phyloP scores from a whole-genome alignment of 2,329 filamentous ascomycete genomes.

The Xylaria hypoxylon region DNA sequence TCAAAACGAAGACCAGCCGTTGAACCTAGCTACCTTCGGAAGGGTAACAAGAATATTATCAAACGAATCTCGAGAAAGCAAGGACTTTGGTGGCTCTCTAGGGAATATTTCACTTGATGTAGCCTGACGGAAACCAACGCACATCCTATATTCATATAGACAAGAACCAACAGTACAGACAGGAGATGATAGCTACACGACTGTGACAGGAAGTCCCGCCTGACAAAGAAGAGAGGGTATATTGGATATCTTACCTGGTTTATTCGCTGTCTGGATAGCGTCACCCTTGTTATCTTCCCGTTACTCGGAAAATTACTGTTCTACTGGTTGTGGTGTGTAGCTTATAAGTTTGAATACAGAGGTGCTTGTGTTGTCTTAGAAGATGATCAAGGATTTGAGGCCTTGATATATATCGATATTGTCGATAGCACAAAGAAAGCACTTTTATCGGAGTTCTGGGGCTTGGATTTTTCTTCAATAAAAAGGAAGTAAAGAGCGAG shows the following conservation, averaged over 20 bases:
- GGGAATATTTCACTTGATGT: not conserved
- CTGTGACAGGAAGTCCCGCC: not conserved
- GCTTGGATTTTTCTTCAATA: too few relatives aligned
- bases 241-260: constrained; percentile 24
- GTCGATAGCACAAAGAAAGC: not conserved
- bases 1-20: not conserved
- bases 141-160: not conserved
- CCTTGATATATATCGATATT: constrained; percentile 4
- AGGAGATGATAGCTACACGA: not conserved
- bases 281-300: not conserved
- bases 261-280: not conserved
- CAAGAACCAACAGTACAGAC: not conserved
- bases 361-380: not conserved
- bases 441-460: not conserved
- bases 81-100: not conserved
- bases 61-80: not conserved
- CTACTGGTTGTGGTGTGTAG: not conserved
- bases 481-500: not conserved
- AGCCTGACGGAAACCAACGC: not conserved
- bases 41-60: not conserved
- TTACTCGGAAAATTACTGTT: not conserved
- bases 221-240: not conserved
- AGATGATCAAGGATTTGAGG: not conserved
- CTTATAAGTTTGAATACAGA: not conserved
- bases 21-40: not conserved